Evolutionary conservation across 305 asterid species (phyloP), one percentile per base, ranked within the genome.

Genomic region (Nicotiana rustica): DNA sequence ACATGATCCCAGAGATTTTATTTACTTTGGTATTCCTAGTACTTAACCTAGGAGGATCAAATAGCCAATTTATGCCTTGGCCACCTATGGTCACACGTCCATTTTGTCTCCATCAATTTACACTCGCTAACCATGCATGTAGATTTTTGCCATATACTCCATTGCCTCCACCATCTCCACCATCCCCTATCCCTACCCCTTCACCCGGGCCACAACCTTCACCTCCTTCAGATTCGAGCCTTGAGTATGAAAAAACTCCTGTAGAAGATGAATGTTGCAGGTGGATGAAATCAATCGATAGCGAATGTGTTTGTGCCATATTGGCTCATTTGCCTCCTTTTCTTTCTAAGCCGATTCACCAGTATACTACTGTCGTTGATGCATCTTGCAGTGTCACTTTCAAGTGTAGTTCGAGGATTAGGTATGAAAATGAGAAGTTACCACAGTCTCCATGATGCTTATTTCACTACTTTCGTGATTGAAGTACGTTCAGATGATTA

Each of bases 51-150:
- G 85, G 21, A 79, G 87, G 84, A 7, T 80, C 75, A 21, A 83
- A 87, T 41, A 18, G 90, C 85, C 87, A 86, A 67, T 85, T 86
- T 89, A 7, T 25, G 55, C 61, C 38, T 25, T 1, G 80, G 56
- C 92, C 90, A 2, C 86, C 85, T 4, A 15, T 64, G 44, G 31
- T 1, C 36, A 78, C 66, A 6, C 86, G 83, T 3, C 90, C 90
- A 36, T 91, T 88, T 18, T 93, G 97, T 78, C 66, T 79, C 17
- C 38, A 89, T 21, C 96, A 92, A 71, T 79, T 89, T 49, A 75
- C 90, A 21, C 68, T 92, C 59, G 96, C 82, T 21, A 92, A 85
- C 78, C 87, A 85, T 38, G 97, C 94, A 7, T 92, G 97, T 35
- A 80, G 86, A 0, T 18, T 19, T 85, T 77, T 93, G 71, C 94